These are phyloP conservation scores for Nothophaeocryptopus gaeumannii DNA, from an alignment of 2,329 filamentous ascomycete genomes.

Conservation along the genomic window DNA sequence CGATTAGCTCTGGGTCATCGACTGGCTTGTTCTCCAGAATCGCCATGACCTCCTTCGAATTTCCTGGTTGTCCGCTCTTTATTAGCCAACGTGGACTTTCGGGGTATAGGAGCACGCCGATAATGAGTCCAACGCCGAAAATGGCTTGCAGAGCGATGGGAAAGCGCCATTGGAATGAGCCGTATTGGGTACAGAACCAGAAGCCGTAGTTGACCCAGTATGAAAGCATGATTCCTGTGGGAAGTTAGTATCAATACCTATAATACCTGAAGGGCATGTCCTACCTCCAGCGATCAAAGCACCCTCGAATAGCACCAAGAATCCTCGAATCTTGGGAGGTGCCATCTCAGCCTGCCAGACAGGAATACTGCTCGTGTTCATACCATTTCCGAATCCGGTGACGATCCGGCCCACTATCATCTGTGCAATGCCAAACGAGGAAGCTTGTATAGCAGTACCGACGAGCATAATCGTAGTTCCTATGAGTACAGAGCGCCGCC, in stretches of 20 bases:
- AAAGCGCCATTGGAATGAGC: slow-evolving; percentile 51
- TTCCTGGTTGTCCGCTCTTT: slow-evolving; percentile 44
- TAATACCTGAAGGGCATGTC: slow-evolving; percentile 59
- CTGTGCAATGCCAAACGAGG: slow-evolving; percentile 46
- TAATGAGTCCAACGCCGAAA: slow-evolving; percentile 52
- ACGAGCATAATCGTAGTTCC: slow-evolving; percentile 58
- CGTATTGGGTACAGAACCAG: slow-evolving; percentile 37
- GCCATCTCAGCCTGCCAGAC: slow-evolving; percentile 58
- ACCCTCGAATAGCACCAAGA: slow-evolving; percentile 93
- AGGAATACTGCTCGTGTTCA: slow-evolving; percentile 40
- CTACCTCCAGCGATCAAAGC: slow-evolving; percentile 61
- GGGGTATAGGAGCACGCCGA: slow-evolving; percentile 50
- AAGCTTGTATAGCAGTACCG: slow-evolving; percentile 59
- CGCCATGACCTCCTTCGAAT: slow-evolving; percentile 50
- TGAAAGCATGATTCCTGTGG: slow-evolving; percentile 35
- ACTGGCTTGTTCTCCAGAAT: slow-evolving; percentile 46
- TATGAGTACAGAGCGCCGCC: slow-evolving; percentile 56
- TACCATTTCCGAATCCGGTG: slow-evolving; percentile 46
- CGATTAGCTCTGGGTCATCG: slow-evolving; percentile 56
- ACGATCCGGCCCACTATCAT: slow-evolving; percentile 52
- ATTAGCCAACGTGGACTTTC: slow-evolving; percentile 58
- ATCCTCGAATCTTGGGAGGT: slow-evolving; percentile 87
- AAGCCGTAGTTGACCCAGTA: slow-evolving; percentile 51
- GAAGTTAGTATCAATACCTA: slow-evolving; percentile 51
- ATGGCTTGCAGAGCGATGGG: slow-evolving; percentile 56